Conservation (phyloP, 352 stramenopile species). For the Thraustochytrium striatum region DNA sequence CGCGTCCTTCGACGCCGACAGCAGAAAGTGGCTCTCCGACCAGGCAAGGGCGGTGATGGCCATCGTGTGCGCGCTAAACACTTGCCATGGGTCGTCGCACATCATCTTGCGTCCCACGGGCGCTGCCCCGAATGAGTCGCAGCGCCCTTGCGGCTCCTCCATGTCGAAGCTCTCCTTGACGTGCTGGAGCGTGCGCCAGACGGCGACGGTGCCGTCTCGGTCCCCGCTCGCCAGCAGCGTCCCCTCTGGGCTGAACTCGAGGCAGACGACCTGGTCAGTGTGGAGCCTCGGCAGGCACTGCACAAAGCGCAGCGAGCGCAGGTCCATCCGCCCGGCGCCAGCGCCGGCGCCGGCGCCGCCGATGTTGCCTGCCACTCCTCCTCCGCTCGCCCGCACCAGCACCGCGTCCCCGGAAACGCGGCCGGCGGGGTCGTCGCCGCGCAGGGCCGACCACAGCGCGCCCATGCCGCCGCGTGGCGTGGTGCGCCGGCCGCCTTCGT, state of each 20-base stretch:
- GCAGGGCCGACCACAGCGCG: too few species aligned
- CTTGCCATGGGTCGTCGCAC: conserved; percentile 24
- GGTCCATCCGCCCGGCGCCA: conserved; percentile 2
- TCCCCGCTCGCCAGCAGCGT: conserved; percentile 24
- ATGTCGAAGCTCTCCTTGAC: conserved; percentile 33
- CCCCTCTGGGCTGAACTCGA: conserved; percentile 30
- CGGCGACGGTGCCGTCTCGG: background rate
- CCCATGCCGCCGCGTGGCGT: too few species aligned
- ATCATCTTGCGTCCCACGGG: conserved; percentile 20
- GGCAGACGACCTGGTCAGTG: background rate
- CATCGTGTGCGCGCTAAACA: conserved; percentile 67
- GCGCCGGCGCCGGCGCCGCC: too few species aligned
- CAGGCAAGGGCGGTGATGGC: conserved; percentile 74
- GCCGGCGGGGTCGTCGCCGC: too few species aligned
- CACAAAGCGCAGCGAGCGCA: conserved; percentile 24
- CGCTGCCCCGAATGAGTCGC: background rate
- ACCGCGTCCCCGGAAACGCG: too few species aligned
- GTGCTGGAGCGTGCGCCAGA: conserved; percentile 26
- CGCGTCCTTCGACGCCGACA: conserved; percentile 78
- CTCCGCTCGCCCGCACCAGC: too few species aligned
- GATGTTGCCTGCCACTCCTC: too few species aligned
- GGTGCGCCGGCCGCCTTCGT: too few species aligned
- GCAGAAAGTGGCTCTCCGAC: conserved; percentile 78
- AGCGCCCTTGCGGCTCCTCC: background rate
- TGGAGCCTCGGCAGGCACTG: conserved; percentile 26